Base-by-base conservation (phyloP, 345 rosid species). In the Salix suchowensis region DNA sequence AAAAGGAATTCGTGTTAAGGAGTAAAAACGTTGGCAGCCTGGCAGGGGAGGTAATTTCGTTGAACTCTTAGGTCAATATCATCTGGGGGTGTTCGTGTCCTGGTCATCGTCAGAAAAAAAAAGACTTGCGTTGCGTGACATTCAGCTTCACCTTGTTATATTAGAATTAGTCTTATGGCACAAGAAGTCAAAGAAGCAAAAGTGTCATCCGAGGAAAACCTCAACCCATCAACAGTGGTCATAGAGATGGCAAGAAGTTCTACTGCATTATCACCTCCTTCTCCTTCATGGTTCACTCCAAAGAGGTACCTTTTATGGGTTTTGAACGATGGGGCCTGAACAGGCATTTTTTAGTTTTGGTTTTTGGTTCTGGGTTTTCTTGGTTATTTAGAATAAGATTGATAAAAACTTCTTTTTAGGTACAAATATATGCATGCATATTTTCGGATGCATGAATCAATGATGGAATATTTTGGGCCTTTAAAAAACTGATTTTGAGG, bases 241-340 rank as follows among this genome's bases (percentile, higher is more conserved):
- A 36, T 60, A 74, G 83, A 84, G 75, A 83, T 84, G 87, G 88
- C 58, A 28, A 81, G 76, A 39, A 80, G 68, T 77, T 74, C 86
- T 0, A 58, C 58, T 39, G 44, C 86, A 42, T 80, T 71, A 30
- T 68, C 93, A 32, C 81, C 80, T 77, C 73, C 86, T 10, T 69
- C 75, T 14, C 91, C 92, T 68, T 92, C 97, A 13, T 92, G 97
- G 97, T 91, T 94, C 83, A 84, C 94, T 34, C 96, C 98, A 8
- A 85, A 82, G 77, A 90, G 87, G 98, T 94, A 64, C 7, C 18
- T 15, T 75, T 40, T 79, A 26, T 28, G 42, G 1, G 14, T 58
- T 58, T n/a, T 58, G 28, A 55, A 58, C 28, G 64, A 9, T 58
- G 26, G 10, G 64, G 64, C 64, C 28, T 58, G 64, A 58, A 23